These are phyloP conservation scores for Leishmania major DNA, from an alignment of 208 protist genomes.

Conservation along the genomic window DNA sequence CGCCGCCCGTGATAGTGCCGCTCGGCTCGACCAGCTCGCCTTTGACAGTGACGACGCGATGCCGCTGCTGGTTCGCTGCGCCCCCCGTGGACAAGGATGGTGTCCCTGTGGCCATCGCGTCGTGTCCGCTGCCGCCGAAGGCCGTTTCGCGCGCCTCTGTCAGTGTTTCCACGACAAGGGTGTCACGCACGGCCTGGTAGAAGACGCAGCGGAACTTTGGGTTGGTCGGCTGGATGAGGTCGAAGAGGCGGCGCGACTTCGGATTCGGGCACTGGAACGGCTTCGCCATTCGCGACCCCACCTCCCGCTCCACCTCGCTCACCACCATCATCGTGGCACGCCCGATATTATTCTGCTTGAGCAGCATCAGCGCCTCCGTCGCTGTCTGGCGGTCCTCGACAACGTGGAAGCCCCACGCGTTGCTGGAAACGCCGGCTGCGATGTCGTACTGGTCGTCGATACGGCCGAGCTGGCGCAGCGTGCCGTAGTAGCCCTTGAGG, in stretches of 20 bases:
- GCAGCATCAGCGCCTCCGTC: conserved; percentile 87
- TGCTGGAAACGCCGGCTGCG: conserved; percentile 97
- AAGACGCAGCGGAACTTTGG: conserved; percentile 93
- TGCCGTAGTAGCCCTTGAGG: conserved; percentile 94
- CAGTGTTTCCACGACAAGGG: conserved; percentile 96
- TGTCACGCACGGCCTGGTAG: conserved; percentile 97
- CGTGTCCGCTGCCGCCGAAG: conserved; percentile 52
- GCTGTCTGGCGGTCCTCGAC: conserved; percentile 96
- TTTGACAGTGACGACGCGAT: conserved; percentile 96
- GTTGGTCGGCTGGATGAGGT: conserved; percentile 93
- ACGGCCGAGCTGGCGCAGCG: conserved; percentile 97
- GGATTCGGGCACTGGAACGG: conserved; percentile 63
- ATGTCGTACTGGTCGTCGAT: conserved; percentile 98
- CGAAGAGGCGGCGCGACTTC: conserved; percentile 90
- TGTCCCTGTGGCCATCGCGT: neutral
- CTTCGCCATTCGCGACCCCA: conserved; percentile 43
- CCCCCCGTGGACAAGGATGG: neutral
- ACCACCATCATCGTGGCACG: conserved; percentile 98
- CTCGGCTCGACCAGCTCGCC: conserved; percentile 97
- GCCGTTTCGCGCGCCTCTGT: conserved; percentile 89
- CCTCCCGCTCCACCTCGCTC: conserved; percentile 88
- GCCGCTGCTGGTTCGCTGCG: conserved; percentile 35
- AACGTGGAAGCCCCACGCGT: conserved; percentile 97
- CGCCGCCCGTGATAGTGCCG: conserved; percentile 99
- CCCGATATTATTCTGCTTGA: conserved; percentile 95